A percentile compares a stretch with the other conserved stretches of the same genome.
phyloP scores from a whole-genome alignment of 306 rosid species.

The Senna tora region DNA sequence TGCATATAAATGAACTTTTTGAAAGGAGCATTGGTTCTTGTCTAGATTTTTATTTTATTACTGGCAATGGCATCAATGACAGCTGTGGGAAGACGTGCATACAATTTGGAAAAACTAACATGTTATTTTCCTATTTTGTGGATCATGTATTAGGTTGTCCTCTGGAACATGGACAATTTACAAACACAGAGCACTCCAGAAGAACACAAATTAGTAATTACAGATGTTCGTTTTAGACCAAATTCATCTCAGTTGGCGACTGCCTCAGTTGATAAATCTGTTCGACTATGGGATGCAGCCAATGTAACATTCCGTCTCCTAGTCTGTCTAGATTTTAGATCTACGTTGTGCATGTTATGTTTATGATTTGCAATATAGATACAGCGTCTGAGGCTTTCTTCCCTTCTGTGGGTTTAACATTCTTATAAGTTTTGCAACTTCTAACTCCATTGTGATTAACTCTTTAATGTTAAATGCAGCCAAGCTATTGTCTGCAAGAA shows the following conservation, averaged over 20 bases:
- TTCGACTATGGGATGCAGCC: slow-evolving; percentile 62
- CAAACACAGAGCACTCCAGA: slow-evolving; percentile 51
- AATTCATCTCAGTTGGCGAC: slow-evolving; percentile 61
- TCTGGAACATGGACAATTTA: slow-evolving; percentile 59
- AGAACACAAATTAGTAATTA: slow-evolving; percentile 50
- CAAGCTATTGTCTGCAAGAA: slow-evolving; percentile 47
- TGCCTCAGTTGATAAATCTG: slow-evolving; percentile 55
- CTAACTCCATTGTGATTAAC: slow-evolving; percentile 19
- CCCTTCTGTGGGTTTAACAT: neutral
- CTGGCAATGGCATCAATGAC: slow-evolving; percentile 5
- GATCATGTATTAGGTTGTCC: slow-evolving; percentile 44
- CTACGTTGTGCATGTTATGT: neutral
- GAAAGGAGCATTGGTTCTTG: slow-evolving; percentile 1
- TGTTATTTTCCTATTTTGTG: slow-evolving; percentile 21
- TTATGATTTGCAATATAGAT: slow-evolving; percentile 24
- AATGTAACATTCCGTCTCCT: slow-evolving; percentile 43
- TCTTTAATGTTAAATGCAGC: slow-evolving; percentile 44
- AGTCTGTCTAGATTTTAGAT: slow-evolving; percentile 23
- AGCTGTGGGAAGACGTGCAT: slow-evolving; percentile 11
- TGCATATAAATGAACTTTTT: slow-evolving; percentile 10
- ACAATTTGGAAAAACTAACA: slow-evolving; percentile 21
- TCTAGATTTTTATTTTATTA: neutral
- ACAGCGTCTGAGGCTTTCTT: slow-evolving; percentile 21
- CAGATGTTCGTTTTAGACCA: slow-evolving; percentile 63
- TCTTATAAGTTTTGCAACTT: slow-evolving; percentile 24